Conservation (phyloP, 345 rosid species). For the Excoecaria agallocha region DNA sequence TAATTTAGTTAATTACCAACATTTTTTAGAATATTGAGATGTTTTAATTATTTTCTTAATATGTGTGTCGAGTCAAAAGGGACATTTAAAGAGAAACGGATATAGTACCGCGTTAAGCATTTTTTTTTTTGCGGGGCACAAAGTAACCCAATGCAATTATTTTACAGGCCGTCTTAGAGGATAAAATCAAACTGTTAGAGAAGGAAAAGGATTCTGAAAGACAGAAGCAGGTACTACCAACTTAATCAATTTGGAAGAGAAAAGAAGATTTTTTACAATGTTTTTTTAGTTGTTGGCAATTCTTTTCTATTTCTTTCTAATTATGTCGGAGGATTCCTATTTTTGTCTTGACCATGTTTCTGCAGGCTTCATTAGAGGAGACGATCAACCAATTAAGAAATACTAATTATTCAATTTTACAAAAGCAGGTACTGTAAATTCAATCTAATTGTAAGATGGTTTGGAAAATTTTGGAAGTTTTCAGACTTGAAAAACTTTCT, state of each 20-base stretch:
- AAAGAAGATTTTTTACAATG: neutral
- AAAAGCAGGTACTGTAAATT: conserved; percentile 34
- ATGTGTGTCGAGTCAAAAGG: no score
- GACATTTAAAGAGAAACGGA: no score
- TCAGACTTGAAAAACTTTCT: neutral
- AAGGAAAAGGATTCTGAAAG: conserved; percentile 8
- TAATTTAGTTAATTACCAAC: no score
- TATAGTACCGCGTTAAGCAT: neutral
- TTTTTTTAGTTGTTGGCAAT: neutral
- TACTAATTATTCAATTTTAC: conserved; percentile 31
- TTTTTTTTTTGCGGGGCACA: neutral
- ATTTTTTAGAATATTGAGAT: no score
- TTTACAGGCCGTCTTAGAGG: conserved; percentile 21
- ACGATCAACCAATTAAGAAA: conserved; percentile 32
- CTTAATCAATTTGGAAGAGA: neutral
- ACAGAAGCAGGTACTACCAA: conserved; percentile 27
- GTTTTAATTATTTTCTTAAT: no score
- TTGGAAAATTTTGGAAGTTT: neutral
- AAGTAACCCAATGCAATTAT: neutral
- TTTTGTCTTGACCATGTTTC: conserved; percentile 3
- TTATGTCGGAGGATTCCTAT: neutral
- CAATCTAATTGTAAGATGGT: neutral
- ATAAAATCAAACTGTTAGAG: conserved; percentile 14
- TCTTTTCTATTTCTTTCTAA: neutral
- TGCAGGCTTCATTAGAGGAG: conserved; percentile 45